Conservation (phyloP, 2,329 filamentous ascomycete genomes). For the Grosmannia serpens region DNA sequence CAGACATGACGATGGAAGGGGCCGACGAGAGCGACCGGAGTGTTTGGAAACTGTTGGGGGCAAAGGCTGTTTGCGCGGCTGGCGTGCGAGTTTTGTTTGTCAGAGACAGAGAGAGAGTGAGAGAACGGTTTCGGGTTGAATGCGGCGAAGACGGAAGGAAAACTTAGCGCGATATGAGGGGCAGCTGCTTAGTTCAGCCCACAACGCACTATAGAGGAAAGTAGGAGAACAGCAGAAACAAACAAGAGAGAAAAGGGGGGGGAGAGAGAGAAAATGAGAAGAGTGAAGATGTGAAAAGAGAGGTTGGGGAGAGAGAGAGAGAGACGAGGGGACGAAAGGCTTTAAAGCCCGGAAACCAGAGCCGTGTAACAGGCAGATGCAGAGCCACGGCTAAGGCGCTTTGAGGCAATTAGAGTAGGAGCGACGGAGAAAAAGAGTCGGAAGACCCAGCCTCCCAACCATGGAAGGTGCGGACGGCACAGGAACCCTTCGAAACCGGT, state of each 20-base stretch:
- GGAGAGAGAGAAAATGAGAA: not conserved
- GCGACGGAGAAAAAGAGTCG: not conserved
- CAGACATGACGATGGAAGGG: constrained; percentile 19
- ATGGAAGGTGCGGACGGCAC: not conserved
- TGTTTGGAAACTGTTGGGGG: not conserved
- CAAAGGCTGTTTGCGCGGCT: not conserved
- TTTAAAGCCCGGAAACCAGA: not conserved
- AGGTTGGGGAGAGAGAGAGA: not conserved
- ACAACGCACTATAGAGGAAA: not conserved
- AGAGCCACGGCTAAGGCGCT: not conserved
- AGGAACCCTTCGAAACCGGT: not conserved
- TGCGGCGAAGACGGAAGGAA: not conserved
- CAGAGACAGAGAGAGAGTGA: not conserved
- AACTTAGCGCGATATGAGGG: not conserved
- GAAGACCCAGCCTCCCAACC: not conserved
- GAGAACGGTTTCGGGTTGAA: not conserved
- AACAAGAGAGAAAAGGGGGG: not conserved
- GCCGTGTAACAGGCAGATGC: not conserved
- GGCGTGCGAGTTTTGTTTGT: not conserved
- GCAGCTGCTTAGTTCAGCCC: not conserved
- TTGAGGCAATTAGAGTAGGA: not conserved
- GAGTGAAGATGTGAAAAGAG: not conserved
- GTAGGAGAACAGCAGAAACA: not conserved
- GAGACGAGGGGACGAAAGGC: not conserved
- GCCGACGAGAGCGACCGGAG: constrained; percentile 7